A percentile compares a stretch with the other conserved stretches of the same genome.
Evolutionary conservation across 2,329 filamentous ascomycete genomes (phyloP).

Genomic region (Diaporthe sp.): DNA sequence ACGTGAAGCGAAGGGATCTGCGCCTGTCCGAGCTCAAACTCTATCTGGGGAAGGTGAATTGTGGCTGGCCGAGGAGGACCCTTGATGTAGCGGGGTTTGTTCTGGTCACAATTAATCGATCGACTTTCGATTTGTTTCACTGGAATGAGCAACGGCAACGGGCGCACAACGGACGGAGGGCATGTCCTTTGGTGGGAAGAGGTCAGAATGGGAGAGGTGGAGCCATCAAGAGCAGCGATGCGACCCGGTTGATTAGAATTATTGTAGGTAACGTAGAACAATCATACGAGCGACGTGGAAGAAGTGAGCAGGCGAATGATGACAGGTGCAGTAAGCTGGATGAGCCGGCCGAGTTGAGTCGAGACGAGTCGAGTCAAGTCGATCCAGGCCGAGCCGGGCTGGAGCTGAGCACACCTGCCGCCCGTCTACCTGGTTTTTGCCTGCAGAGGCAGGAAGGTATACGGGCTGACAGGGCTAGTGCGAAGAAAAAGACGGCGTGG

Average conservation of each 20-base stretch:
- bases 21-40: slow-evolving; percentile 15
- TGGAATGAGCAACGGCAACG: background rate
- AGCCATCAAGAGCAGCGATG: slow-evolving; percentile 25
- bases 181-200: background rate
- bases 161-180: background rate
- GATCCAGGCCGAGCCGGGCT: background rate
- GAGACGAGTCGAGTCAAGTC: too few relatives aligned
- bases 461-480: background rate
- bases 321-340: background rate
- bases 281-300: background rate
- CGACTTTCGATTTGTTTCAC: background rate
- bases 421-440: background rate
- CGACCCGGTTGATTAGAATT: background rate
- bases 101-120: background rate
- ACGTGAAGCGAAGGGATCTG: background rate
- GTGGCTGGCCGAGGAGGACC: background rate
- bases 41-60: background rate
- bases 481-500: background rate
- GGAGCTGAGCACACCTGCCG: background rate
- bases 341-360: background rate
- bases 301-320: background rate
- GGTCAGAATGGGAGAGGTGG: background rate
- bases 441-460: background rate
- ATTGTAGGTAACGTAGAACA: background rate
- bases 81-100: background rate